These are phyloP conservation scores for Mycothermus thermophilus DNA, from an alignment of 495 filamentous ascomycete species.

Conservation along the genomic window DNA sequence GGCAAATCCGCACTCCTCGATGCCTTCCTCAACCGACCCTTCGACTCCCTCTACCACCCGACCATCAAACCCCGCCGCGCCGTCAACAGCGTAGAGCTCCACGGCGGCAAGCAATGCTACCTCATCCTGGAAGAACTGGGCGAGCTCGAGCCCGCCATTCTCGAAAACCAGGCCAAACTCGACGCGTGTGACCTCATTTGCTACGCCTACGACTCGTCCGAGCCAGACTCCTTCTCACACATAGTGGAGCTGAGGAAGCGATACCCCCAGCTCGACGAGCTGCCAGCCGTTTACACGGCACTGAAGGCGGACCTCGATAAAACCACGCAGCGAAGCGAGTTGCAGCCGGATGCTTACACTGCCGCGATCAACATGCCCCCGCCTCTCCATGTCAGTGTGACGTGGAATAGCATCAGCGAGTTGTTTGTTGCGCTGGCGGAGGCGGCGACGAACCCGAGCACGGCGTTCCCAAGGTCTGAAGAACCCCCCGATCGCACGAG, in stretches of 20 bases:
- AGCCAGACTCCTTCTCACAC: constrained; percentile 87
- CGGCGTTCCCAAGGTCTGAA: constrained; percentile 73
- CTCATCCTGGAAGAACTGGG: constrained; percentile 91
- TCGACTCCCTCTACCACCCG: constrained; percentile 74
- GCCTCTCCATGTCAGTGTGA: constrained; percentile 85
- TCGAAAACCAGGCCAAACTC: constrained; percentile 85
- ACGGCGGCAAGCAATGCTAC: constrained; percentile 93
- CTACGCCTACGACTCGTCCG: constrained; percentile 92
- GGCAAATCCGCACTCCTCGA: constrained; percentile 85
- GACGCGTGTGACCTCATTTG: constrained; percentile 87
- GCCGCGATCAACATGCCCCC: constrained; percentile 63
- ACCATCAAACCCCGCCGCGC: constrained; percentile 88
- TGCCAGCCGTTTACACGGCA: constrained; percentile 82
- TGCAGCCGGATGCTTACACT: constrained; percentile 89
- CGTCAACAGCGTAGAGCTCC: constrained; percentile 92
- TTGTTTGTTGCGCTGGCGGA: constrained; percentile 79
- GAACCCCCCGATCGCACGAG: constrained; percentile 73
- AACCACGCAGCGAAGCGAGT: constrained; percentile 78
- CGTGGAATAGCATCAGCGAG: constrained; percentile 80
- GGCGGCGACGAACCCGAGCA: constrained; percentile 76
- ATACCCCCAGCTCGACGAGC: constrained; percentile 68
- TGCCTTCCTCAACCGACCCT: constrained; percentile 78
- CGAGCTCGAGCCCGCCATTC: constrained; percentile 82
- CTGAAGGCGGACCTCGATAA: constrained; percentile 91
- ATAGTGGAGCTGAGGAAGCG: constrained; percentile 66